Percentiles rank a stretch among this genome's conserved stretches.
Evolutionary conservation across 176 grass and related monocot genomes (phyloP).

Genomic region (Avena insularis): DNA sequence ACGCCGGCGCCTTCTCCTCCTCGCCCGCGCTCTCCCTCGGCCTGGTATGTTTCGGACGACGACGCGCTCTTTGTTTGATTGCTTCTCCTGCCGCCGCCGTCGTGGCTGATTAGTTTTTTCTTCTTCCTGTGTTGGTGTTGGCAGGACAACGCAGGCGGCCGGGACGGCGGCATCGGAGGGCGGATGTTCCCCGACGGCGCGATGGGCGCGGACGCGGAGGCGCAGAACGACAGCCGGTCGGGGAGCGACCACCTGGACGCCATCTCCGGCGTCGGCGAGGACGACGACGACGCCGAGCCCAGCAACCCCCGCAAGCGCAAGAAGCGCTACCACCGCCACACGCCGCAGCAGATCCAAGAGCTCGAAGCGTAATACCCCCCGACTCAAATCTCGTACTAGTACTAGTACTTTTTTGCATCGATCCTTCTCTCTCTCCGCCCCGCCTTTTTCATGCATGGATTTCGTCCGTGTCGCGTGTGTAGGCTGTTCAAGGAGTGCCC

Average conservation of each 20-base stretch:
- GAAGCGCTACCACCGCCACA: constrained; percentile 97
- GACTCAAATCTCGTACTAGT: background rate
- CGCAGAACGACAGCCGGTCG: constrained; percentile 85
- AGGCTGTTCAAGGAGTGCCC: constrained; percentile 99
- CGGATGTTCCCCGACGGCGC: constrained; percentile 5
- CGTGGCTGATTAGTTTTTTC: background rate
- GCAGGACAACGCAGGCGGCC: constrained; percentile 49
- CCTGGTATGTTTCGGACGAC: constrained; percentile 45
- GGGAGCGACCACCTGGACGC: constrained; percentile 89
- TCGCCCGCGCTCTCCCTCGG: constrained; percentile 84
- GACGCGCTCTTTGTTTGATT: background rate
- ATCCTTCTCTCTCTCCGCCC: background rate
- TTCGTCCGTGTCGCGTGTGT: background rate
- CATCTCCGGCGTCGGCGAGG: constrained; percentile 63
- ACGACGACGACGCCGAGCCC: constrained; percentile 64
- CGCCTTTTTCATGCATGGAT: constrained; percentile 46
- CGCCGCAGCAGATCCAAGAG: constrained; percentile 97
- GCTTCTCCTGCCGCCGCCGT: background rate
- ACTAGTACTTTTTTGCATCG: background rate
- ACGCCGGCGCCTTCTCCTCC: constrained; percentile 58
- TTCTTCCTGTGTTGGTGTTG: background rate
- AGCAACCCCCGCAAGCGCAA: constrained; percentile 82
- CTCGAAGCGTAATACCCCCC: constrained; percentile 72
- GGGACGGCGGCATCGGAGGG: constrained; percentile 17
- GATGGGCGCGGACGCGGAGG: constrained; percentile 29